Evolutionary conservation across 306 rosid genomes (phyloP).

Genomic region (Hippophae tibetana): DNA sequence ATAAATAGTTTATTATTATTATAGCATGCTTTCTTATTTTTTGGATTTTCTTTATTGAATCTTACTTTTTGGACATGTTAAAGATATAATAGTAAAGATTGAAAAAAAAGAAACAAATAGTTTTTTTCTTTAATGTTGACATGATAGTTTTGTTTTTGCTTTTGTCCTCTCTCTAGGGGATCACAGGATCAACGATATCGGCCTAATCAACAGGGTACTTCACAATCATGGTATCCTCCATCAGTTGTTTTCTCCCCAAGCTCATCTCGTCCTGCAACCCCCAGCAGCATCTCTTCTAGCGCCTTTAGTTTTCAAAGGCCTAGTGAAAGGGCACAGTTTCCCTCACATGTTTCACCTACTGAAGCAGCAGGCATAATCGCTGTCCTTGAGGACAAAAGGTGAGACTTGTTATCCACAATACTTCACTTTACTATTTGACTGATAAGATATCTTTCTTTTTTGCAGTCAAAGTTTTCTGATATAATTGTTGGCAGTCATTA

Average conservation of each 20-base stretch:
- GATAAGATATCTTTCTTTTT: not conserved
- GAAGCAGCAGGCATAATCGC: slow-evolving; percentile 70
- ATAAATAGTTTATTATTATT: too few relatives aligned
- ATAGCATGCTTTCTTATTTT: too few relatives aligned
- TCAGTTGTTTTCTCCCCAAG: slow-evolving; percentile 47
- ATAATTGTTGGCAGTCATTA: not conserved
- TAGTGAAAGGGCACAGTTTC: slow-evolving; percentile 34
- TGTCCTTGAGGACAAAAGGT: slow-evolving; percentile 74
- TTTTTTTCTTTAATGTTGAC: too few relatives aligned
- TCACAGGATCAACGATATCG: slow-evolving; percentile 65
- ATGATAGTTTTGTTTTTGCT: too few relatives aligned
- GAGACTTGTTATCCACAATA: not conserved
- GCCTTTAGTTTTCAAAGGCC: slow-evolving; percentile 36
- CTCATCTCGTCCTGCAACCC: slow-evolving; percentile 64
- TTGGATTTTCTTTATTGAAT: too few relatives aligned
- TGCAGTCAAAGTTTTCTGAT: not conserved
- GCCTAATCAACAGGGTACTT: slow-evolving; percentile 48
- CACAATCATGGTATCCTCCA: slow-evolving; percentile 83
- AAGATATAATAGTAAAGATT: too few relatives aligned
- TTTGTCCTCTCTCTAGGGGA: slow-evolving; percentile 38
- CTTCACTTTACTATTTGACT: not conserved
- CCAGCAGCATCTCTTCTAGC: slow-evolving; percentile 39
- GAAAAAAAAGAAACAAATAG: too few relatives aligned
- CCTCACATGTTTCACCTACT: slow-evolving; percentile 61
- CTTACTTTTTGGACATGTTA: too few relatives aligned